Conservation (phyloP, 805 yeast genomes). For the Zygotorulaspora sp. region DNA sequence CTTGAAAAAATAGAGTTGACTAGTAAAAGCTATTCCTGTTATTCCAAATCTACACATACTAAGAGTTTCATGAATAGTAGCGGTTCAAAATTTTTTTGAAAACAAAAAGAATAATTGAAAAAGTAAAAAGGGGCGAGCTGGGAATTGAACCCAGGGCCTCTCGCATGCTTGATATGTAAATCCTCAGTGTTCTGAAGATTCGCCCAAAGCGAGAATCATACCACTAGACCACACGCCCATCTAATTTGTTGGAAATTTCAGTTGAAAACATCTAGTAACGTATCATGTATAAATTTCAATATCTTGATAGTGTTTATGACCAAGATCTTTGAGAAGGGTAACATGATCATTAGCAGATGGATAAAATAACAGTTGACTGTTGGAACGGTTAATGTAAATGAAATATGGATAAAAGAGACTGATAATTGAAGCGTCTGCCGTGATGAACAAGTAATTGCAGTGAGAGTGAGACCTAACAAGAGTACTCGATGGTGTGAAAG, state of each 20-base stretch:
- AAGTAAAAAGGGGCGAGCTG: conserved; percentile 35
- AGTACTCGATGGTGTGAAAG: background rate
- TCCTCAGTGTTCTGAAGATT: conserved; percentile 10
- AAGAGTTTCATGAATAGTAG: background rate
- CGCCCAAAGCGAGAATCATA: conserved; percentile 39
- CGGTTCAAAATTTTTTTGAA: background rate
- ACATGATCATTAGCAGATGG: no score
- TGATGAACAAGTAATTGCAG: background rate
- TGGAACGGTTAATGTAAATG: no score
- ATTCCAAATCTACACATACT: background rate
- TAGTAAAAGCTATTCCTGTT: background rate
- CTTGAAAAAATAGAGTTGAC: background rate
- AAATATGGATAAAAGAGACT: no score
- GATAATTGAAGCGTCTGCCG: no score
- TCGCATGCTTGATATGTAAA: conserved; percentile 35
- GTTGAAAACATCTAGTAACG: no score
- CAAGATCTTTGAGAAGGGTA: no score
- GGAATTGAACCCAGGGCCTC: conserved; percentile 56
- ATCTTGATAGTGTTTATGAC: no score
- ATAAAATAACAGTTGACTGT: no score
- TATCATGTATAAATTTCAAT: no score
- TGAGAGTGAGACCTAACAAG: background rate
- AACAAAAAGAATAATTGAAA: no score
- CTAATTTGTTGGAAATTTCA: conserved; percentile 1
- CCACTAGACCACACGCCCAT: conserved; percentile 41